Base-by-base conservation (phyloP, 805 yeast genomes). In the Yarrowia deformans region DNA sequence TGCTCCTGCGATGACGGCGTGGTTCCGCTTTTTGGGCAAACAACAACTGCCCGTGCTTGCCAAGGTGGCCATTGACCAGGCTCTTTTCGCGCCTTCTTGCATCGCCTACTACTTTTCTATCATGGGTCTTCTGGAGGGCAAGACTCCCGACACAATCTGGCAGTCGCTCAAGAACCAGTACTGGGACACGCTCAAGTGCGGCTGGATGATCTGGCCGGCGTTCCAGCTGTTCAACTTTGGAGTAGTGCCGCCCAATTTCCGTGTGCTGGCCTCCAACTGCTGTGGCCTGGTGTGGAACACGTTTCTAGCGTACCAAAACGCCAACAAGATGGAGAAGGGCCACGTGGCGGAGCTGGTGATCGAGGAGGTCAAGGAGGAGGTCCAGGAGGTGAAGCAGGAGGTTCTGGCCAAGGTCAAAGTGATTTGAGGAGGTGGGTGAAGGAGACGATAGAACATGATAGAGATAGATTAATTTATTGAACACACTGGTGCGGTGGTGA, bases 171-270 rank as follows among this genome's bases (percentile, higher is more conserved):
- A 67, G 14, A 52, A 71, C 16, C 86, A 88, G 81, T 86, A 87
- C 72, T 50, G 71, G 49, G 81, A 83, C 6, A 91, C 97, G 0
- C 78, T 92, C 52, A 72, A 80, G 60, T 84, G 90, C n/a, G 91
- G 91, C 76, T 93, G 97, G 97, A 73, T 81, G 64, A 89, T 93
- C 18, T 93, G 98, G 98, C 97, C 97, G 0, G 79, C 85, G 0
- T 88, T 93, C 74, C 97, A 93, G 77, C 71, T 85, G 63, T 72
- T 87, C 70, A 93, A 93, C 78, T 90, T 93, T 75, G 83, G 85
- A 43, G 72, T 90, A 7, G 84, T 91, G 2, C 97, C 97, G 0
- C 84, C 88, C 9, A 87, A 86, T 58, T 85, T 84, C 73, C 84
- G 97, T 46, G 77, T 93, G 56, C 74, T 90, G 56, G 81, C 87